These are phyloP conservation scores for Echria macrotheca DNA, from an alignment of 495 filamentous ascomycete species.

Conservation along the genomic window DNA sequence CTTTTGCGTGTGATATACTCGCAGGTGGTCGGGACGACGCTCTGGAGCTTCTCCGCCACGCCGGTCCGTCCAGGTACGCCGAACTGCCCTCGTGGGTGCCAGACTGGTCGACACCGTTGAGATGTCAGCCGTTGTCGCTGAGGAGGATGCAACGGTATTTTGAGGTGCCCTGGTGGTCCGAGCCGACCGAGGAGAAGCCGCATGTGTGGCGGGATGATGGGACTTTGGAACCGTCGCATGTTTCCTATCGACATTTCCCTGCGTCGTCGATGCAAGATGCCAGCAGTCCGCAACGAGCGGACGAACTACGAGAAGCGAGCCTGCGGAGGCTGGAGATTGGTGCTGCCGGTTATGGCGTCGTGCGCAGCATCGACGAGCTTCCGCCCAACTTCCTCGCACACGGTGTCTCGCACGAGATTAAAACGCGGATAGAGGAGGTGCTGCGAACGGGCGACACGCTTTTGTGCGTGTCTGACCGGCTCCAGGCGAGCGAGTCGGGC, in stretches of 20 bases:
- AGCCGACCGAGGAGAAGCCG: neutral
- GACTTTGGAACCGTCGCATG: neutral
- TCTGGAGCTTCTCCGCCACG: neutral
- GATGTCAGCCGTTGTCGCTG: neutral
- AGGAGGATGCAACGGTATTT: neutral
- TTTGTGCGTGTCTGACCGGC: neutral
- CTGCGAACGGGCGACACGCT: neutral
- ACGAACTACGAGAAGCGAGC: too few species aligned
- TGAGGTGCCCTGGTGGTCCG: neutral
- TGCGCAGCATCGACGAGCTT: neutral
- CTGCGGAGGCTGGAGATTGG: neutral
- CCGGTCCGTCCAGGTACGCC: neutral
- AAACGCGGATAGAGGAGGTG: neutral
- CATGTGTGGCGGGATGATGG: neutral
- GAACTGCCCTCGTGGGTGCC: neutral
- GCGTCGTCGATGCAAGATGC: neutral
- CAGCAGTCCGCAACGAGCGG: neutral
- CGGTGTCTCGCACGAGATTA: neutral
- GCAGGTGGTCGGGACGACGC: neutral
- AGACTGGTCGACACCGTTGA: neutral
- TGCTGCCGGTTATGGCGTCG: neutral
- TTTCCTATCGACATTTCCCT: neutral
- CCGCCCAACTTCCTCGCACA: neutral
- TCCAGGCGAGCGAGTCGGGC: neutral
- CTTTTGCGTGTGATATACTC: neutral